phyloP scores from a whole-genome alignment of 2,329 filamentous ascomycete genomes.

The Knufia fluminis region DNA sequence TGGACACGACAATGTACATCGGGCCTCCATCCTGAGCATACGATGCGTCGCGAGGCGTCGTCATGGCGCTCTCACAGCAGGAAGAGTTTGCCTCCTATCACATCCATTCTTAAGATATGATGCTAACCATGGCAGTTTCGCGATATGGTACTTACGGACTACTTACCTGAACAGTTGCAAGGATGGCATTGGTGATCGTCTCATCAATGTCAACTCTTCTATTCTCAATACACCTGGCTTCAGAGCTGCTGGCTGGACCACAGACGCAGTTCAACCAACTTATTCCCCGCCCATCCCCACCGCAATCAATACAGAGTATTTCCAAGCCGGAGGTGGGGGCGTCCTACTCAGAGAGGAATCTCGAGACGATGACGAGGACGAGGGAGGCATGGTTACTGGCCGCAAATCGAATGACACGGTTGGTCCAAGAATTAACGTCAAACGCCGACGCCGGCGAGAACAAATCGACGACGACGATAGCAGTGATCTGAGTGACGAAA shows the following conservation, averaged over 20 bases:
- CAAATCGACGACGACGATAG: slow-evolving; percentile 56
- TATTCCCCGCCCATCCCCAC: slow-evolving; percentile 60
- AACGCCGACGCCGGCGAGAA: slow-evolving; percentile 45
- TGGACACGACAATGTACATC: too few species aligned
- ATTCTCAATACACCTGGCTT: slow-evolving; percentile 57
- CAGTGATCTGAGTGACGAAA: slow-evolving; percentile 57
- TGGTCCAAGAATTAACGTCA: slow-evolving; percentile 41
- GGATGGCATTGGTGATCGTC: slow-evolving; percentile 56
- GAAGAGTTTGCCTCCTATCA: slow-evolving; percentile 37
- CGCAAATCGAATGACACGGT: slow-evolving; percentile 48
- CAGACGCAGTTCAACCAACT: slow-evolving; percentile 49
- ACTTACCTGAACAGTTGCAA: slow-evolving; percentile 56
- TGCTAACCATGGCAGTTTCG: slow-evolving; percentile 40
- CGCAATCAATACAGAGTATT: slow-evolving; percentile 53
- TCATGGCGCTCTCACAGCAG: slow-evolving; percentile 44
- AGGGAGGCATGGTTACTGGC: slow-evolving; percentile 55
- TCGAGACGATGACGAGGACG: slow-evolving; percentile 48
- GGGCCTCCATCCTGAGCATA: background rate
- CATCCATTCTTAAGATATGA: background rate
- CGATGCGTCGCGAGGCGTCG: background rate
- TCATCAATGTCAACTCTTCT: slow-evolving; percentile 55
- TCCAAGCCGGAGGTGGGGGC: slow-evolving; percentile 36
- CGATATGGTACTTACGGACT: slow-evolving; percentile 56
- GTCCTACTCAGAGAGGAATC: slow-evolving; percentile 28
- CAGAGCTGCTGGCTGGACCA: slow-evolving; percentile 53